phyloP scores from a whole-genome alignment of 2,329 filamentous ascomycete species.

The Diaporthe ilicicola region DNA sequence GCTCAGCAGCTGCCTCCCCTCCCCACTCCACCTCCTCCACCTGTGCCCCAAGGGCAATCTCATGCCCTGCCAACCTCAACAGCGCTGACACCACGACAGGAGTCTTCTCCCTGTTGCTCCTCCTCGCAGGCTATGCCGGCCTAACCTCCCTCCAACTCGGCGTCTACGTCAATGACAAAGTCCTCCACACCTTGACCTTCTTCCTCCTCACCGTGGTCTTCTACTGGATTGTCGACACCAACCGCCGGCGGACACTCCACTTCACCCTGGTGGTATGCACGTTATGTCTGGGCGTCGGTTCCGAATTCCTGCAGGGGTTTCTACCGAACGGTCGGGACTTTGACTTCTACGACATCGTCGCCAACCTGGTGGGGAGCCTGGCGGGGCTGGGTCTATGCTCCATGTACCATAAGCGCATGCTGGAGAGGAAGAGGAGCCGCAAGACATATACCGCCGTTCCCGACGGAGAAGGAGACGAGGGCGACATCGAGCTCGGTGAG shows the following conservation, averaged over 20 bases:
- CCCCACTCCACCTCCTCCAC: background rate
- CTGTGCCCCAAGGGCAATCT: background rate
- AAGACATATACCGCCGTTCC: slow-evolving; percentile 78
- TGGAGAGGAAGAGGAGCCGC: slow-evolving; percentile 81
- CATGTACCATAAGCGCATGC: slow-evolving; percentile 96
- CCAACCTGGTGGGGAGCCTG: slow-evolving; percentile 84
- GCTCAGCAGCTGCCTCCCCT: background rate
- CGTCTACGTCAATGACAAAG: slow-evolving; percentile 82
- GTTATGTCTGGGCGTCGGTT: slow-evolving; percentile 73
- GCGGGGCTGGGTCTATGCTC: slow-evolving; percentile 77
- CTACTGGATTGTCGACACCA: slow-evolving; percentile 97
- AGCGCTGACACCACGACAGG: slow-evolving; percentile 53
- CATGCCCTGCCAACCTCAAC: background rate
- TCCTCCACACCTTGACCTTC: slow-evolving; percentile 87
- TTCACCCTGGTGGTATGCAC: slow-evolving; percentile 85
- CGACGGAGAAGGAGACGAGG: slow-evolving; percentile 60
- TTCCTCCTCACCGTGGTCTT: slow-evolving; percentile 87
- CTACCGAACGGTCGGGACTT: slow-evolving; percentile 76
- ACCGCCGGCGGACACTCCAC: slow-evolving; percentile 84
- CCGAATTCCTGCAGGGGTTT: slow-evolving; percentile 78
- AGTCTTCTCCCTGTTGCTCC: slow-evolving; percentile 73
- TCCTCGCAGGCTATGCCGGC: slow-evolving; percentile 81
- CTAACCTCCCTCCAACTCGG: slow-evolving; percentile 71
- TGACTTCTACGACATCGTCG: slow-evolving; percentile 86
- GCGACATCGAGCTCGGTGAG: slow-evolving; percentile 81